A percentile compares a stretch with the other conserved stretches of the same genome.
These are phyloP conservation scores for Alectoria sarmentosa DNA, from an alignment of 495 filamentous ascomycete genomes.

Conservation along the genomic window DNA sequence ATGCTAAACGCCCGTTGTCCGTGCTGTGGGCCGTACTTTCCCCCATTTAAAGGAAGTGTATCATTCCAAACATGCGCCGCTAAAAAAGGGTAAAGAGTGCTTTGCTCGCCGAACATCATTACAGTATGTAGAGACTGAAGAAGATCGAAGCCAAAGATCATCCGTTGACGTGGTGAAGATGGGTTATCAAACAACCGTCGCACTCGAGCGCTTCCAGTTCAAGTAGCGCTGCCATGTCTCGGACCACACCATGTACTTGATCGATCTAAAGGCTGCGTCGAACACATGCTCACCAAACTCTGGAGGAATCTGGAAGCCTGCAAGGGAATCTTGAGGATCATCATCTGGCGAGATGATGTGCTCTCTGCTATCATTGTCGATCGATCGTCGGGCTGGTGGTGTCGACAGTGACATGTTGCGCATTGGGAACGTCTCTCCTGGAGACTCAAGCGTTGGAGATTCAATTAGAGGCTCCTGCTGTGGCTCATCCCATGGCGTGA, in stretches of 20 bases:
- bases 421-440: slow-evolving; percentile 10
- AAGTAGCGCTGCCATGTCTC: slow-evolving; percentile 53
- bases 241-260: slow-evolving; percentile 62
- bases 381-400: slow-evolving; percentile 7
- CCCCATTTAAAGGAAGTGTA: neutral
- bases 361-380: slow-evolving; percentile 17
- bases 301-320: slow-evolving; percentile 15
- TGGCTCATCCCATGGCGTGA: slow-evolving; percentile 25
- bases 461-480: neutral
- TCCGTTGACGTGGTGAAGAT: neutral
- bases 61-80: neutral
- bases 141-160: neutral
- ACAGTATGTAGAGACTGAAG: neutral
- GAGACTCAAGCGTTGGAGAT: neutral
- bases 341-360: slow-evolving; percentile 25
- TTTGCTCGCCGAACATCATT: neutral
- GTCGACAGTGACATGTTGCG: slow-evolving; percentile 11
- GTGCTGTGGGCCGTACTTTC: neutral
- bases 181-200: neutral
- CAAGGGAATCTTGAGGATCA: slow-evolving; percentile 16
- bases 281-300: slow-evolving; percentile 49
- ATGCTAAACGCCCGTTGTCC: neutral
- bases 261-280: slow-evolving; percentile 50
- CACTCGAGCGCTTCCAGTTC: slow-evolving; percentile 13
- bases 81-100: neutral